phyloP scores from a whole-genome alignment of 2,329 filamentous ascomycete genomes.

The Colletotrichum karsti region DNA sequence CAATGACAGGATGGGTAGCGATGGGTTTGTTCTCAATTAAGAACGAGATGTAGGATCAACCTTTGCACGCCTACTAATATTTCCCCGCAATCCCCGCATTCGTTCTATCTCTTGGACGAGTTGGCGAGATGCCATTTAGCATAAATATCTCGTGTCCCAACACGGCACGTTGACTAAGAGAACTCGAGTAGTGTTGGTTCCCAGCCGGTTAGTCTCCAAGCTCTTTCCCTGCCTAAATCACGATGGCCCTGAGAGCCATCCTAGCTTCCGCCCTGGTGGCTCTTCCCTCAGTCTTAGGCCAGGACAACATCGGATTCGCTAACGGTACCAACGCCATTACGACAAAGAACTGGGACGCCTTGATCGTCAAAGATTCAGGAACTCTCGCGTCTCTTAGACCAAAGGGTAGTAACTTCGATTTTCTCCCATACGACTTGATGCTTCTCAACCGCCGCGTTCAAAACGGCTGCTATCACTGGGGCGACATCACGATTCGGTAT shows the following conservation, averaged over 20 bases:
- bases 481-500: constrained; percentile 65
- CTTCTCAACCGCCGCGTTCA: constrained; percentile 53
- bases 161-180: no score
- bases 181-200: no score
- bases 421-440: constrained; percentile 56
- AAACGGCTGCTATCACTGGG: constrained; percentile 66
- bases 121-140: no score
- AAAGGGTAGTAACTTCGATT: constrained; percentile 55
- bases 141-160: no score
- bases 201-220: background rate
- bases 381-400: constrained; percentile 57
- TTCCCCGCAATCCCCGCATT: no score
- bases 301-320: constrained; percentile 46
- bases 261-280: rapidly evolving
- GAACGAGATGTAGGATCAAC: no score
- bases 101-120: no score
- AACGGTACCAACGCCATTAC: constrained; percentile 49
- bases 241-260: background rate
- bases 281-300: background rate
- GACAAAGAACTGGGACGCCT: constrained; percentile 50
- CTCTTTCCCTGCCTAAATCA: background rate
- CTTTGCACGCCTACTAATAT: no score
- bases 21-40: no score
- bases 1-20: no score
- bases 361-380: constrained; percentile 52